Conservation (phyloP, 2,329 filamentous ascomycete species). For the Fusarium devonianum region DNA sequence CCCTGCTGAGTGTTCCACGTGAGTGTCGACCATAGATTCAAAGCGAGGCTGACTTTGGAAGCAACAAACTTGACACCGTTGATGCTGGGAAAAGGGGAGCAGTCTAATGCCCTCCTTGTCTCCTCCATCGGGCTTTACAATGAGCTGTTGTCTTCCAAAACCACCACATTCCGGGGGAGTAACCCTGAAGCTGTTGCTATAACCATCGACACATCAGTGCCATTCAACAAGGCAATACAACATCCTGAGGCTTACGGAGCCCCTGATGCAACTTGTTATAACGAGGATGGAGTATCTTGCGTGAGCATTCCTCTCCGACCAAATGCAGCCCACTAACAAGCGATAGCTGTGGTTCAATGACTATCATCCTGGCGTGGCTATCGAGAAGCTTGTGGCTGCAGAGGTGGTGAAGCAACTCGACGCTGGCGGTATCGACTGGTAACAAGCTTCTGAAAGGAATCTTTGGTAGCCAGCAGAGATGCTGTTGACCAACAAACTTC, state of each 20-base stretch:
- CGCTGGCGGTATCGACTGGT: slow-evolving; percentile 9
- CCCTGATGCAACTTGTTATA: slow-evolving; percentile 52
- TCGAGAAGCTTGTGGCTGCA: slow-evolving; percentile 50
- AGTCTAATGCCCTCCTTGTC: slow-evolving; percentile 42
- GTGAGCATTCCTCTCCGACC: slow-evolving; percentile 3
- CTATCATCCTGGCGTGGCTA: slow-evolving; percentile 52
- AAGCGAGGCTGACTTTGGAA: slow-evolving; percentile 14
- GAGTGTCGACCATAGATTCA: neutral
- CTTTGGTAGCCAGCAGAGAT: no score
- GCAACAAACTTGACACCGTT: slow-evolving; percentile 52
- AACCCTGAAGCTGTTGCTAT: slow-evolving; percentile 46
- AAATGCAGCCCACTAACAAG: neutral
- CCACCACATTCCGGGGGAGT: slow-evolving; percentile 44
- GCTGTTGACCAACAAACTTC: no score
- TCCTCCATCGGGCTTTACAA: slow-evolving; percentile 51
- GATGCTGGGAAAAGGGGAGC: slow-evolving; percentile 39
- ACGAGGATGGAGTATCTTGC: slow-evolving; percentile 52
- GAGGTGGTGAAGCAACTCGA: slow-evolving; percentile 42
- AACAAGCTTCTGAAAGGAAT: no score
- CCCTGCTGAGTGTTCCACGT: slow-evolving; percentile 65
- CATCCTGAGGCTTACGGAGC: slow-evolving; percentile 52
- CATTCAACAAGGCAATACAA: slow-evolving; percentile 53
- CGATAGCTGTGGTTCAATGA: slow-evolving; percentile 52
- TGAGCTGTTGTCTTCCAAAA: slow-evolving; percentile 38
- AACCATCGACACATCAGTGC: slow-evolving; percentile 50